Evolutionary conservation across 805 yeast species (phyloP).

Genomic region (Saturnispora hagleri): DNA sequence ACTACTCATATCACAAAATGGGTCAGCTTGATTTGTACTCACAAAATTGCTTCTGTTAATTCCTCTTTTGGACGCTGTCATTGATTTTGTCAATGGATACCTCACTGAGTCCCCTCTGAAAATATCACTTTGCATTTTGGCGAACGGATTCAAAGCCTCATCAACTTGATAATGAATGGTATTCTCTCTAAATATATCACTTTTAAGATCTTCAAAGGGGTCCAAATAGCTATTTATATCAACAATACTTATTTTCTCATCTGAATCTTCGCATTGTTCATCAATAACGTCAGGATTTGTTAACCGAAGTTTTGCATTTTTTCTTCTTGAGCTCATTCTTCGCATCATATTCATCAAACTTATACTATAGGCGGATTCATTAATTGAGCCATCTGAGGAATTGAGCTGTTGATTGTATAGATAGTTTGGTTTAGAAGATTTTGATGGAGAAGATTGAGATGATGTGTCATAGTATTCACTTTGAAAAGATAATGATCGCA

Average conservation of each 20-base stretch:
- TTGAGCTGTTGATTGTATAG: not conserved
- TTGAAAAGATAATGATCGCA: not conserved
- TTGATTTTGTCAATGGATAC: not conserved
- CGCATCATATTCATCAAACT: conserved; percentile 5
- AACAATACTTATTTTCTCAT: not conserved
- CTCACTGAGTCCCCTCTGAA: not conserved
- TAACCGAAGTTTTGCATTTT: conserved; percentile 46
- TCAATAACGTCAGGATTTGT: conserved; percentile 45
- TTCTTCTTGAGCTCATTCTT: conserved; percentile 39
- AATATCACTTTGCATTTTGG: not conserved
- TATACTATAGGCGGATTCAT: conserved; percentile 1
- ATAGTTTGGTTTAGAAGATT: not conserved
- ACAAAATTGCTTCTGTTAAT: not conserved
- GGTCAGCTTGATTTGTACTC: not conserved
- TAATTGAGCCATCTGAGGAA: conserved; percentile 5
- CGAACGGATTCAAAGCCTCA: conserved; percentile 2
- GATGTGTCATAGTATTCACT: conserved; percentile 3
- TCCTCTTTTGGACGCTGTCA: not conserved
- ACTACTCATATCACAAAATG: not conserved
- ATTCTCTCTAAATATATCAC: not conserved
- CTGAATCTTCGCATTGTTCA: not conserved
- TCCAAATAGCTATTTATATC: conserved; percentile 1
- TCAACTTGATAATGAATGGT: not conserved
- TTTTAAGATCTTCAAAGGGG: not conserved
- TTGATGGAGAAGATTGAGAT: not conserved